Base-by-base conservation (phyloP, 371 early-diverging fungal genomes). In the Mortierella sp. region DNA sequence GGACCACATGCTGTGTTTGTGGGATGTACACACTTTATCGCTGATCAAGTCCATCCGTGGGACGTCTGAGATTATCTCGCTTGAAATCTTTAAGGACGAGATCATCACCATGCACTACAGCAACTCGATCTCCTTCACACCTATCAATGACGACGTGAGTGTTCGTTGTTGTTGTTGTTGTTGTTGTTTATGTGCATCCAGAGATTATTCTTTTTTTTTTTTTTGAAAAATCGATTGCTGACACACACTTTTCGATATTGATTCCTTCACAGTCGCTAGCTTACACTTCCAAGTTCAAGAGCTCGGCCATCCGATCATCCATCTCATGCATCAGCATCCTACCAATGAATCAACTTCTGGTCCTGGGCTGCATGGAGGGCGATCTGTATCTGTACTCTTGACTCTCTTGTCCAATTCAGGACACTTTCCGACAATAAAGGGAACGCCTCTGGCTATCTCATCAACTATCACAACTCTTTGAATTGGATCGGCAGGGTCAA, bases 91-190 rank as follows among this genome's bases (percentile, higher is more conserved):
- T 70, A 87, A 87, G 67, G 88, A 89, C 51, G 87, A 88, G 66
- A 83, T 88, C 28, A 72, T 89, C 26, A 86, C 90, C 0, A 85
- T 89, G 61, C 87, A 88, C 53, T 78, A 73, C 48, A 89, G 83
- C 76, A 89, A 88, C 43, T 86, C 86, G 0, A 84, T 89, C 0
- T 85, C 89, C 2, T 89, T 89, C 71, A 87, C 83, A 54, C 88
- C 89, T 1, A 82, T 89, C 55, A 88, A 87, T 58, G 89, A 89
- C 54, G 87, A 89, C 57, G 89, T 89, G 83, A 67, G 85, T 38
- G 30, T n/a, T n/a, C n/a, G n/a, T n/a, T n/a, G n/a, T n/a, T n/a
- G n/a, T n/a, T n/a, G n/a, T n/a, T n/a, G n/a, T n/a, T n/a, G n/a
- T n/a, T n/a, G n/a, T n/a, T n/a, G n/a, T n/a, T n/a, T n/a, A n/a